Conservation (phyloP, 768 basidiomycete species). For the Lepiota venenata region DNA sequence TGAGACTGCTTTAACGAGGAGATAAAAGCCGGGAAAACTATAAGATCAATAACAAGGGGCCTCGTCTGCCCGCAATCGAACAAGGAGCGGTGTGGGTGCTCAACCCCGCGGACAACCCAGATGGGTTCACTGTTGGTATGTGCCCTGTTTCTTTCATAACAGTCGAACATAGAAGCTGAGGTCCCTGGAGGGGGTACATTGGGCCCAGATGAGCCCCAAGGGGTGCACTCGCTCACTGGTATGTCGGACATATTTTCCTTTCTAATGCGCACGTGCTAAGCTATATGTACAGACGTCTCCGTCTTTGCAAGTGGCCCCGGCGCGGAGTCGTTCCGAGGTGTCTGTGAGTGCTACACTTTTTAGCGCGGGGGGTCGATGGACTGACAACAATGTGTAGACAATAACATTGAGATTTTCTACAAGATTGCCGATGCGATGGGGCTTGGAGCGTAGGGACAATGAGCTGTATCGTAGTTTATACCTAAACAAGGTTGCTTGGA, state of each 20-base stretch:
- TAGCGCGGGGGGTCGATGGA: neutral
- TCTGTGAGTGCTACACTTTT: constrained; percentile 28
- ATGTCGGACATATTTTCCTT: neutral
- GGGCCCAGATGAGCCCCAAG: constrained; percentile 29
- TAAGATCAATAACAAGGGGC: constrained; percentile 29
- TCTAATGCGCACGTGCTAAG: neutral
- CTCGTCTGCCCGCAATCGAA: constrained; percentile 33
- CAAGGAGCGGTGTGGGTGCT: constrained; percentile 22
- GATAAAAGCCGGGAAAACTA: constrained; percentile 32
- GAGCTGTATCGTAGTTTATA: neutral
- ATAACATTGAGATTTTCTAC: constrained; percentile 41
- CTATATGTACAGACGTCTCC: constrained; percentile 31
- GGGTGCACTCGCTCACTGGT: constrained; percentile 40
- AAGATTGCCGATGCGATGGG: constrained; percentile 36
- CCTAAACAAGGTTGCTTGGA: constrained; percentile 4
- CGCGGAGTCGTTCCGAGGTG: constrained; percentile 37
- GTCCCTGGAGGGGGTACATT: constrained; percentile 29
- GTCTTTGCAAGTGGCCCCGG: constrained; percentile 43
- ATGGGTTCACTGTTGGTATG: constrained; percentile 30
- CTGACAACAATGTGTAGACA: constrained; percentile 25
- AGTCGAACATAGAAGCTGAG: neutral
- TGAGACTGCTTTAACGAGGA: neutral
- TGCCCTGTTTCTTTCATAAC: neutral
- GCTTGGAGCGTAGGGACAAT: constrained; percentile 14
- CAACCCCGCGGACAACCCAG: constrained; percentile 32